Base-by-base conservation (phyloP, 331 rosid genomes). In the Erythrophleum ivorense region DNA sequence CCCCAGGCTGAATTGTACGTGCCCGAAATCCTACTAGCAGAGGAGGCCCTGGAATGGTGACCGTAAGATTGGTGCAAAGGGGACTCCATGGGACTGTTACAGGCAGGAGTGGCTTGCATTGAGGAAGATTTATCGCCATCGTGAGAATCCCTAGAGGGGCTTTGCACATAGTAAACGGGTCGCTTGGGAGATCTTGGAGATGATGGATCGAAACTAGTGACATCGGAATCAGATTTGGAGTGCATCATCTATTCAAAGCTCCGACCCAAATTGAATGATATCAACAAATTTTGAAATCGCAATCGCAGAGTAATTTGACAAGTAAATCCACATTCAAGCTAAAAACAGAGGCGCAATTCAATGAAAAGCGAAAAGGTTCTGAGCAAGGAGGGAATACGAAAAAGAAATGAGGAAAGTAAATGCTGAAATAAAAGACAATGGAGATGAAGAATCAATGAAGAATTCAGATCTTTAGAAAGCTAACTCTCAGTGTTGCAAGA, bases 61-160 rank as follows among this genome's bases (percentile, higher is more conserved):
- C 88, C 89, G 57, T 83, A 91, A 18, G 95, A 92, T 2, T 91
- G 93, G 76, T 90, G 98, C 2, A 91, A 84, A 4, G 96, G 98
- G 78, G 94, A 91, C 4, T 91, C 90, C 80, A 52, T 78, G 15
- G 98, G 98, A 59, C 93, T 91, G 49, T 84, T 78, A 75, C 45
- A 80, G 21, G 86, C 91, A 8, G 89, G 94, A 59, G 92, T 82
- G 48, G 90, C 87, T 7, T 91, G 97, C 85, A 83, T 48, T 5
- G 87, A 55, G 15, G 86, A 88, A 0, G 90, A 88, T 57, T 92
- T 91, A 67, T 92, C 94, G 24, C 97, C 97, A 80, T 91, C 98
- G 84, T 92, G 87, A 36, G 98, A 95, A 38, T 95, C 97, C 38
- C 90, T 71, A 0, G 96, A 90, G 1, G 98, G 98, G 78, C 98